Percentiles rank a stretch among this genome's conserved stretches.
These are phyloP conservation scores for Brassica carinata DNA, from an alignment of 345 rosid species.

Conservation along the genomic window DNA sequence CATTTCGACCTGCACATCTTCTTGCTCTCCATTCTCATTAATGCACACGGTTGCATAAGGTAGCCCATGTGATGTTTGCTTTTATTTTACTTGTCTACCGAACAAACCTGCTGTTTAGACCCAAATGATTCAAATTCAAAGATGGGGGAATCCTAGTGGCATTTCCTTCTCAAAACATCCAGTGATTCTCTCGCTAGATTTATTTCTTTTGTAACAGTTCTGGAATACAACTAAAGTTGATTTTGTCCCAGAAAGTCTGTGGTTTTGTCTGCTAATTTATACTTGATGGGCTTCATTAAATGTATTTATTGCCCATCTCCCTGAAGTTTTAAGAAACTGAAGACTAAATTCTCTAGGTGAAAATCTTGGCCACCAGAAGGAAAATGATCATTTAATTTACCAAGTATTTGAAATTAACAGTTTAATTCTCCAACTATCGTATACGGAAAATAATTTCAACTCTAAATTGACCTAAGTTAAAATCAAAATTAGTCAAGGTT, in stretches of 20 bases:
- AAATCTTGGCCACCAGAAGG: too few species aligned
- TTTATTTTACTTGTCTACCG: constrained; percentile 46
- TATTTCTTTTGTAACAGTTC: too few species aligned
- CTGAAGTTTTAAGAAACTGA: neutral
- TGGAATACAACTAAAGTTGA: neutral
- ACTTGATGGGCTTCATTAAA: neutral
- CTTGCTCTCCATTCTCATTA: constrained; percentile 58
- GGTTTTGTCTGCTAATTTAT: neutral
- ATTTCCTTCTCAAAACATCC: constrained; percentile 67
- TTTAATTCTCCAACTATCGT: too few species aligned
- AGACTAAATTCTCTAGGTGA: neutral
- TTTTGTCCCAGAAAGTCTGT: neutral
- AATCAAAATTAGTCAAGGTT: neutral
- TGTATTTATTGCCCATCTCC: neutral
- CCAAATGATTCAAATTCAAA: constrained; percentile 22
- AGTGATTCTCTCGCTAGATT: too few species aligned
- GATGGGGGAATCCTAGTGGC: constrained; percentile 35
- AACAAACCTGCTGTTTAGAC: constrained; percentile 32
- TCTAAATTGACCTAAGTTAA: too few species aligned
- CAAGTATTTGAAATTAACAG: too few species aligned
- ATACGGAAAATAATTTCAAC: too few species aligned
- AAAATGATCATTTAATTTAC: too few species aligned
- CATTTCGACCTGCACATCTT: constrained; percentile 78
- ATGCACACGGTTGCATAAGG: constrained; percentile 37
- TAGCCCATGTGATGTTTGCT: neutral